Conservation (phyloP, 768 basidiomycete genomes). For the Amanita fuliginea region DNA sequence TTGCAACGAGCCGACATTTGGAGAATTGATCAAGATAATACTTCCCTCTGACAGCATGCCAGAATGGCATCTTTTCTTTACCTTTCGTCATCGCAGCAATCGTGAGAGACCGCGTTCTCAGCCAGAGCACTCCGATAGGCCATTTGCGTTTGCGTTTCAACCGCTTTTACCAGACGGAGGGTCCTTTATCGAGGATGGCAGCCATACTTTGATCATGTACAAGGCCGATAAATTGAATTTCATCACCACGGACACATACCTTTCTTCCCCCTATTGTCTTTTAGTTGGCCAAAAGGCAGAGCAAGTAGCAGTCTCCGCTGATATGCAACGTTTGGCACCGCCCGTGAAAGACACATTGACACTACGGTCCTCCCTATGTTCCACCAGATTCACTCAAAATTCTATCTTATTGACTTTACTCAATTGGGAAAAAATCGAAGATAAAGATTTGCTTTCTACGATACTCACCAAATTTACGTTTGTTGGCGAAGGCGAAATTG, state of each 20-base stretch:
- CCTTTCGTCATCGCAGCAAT: constrained; percentile 68
- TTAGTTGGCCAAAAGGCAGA: constrained; percentile 47
- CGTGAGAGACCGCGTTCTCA: constrained; percentile 28
- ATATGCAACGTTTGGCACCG: constrained; percentile 53
- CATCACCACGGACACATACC: constrained; percentile 60
- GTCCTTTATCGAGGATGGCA: constrained; percentile 83
- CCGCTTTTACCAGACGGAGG: constrained; percentile 71
- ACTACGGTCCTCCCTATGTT: constrained; percentile 85
- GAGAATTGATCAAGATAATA: constrained; percentile 84
- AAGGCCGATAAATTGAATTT: constrained; percentile 61
- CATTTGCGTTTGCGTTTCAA: constrained; percentile 89
- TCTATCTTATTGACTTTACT: constrained; percentile 69
- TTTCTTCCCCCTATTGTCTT: constrained; percentile 54
- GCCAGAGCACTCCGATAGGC: constrained; percentile 44
- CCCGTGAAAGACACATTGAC: constrained; percentile 69
- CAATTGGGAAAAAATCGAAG: constrained; percentile 65
- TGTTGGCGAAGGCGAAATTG: constrained; percentile 89
- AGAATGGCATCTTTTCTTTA: constrained; percentile 89
- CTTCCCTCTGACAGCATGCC: constrained; percentile 58
- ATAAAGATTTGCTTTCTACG: constrained; percentile 54
- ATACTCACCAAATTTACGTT: constrained; percentile 82
- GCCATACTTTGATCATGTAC: constrained; percentile 78
- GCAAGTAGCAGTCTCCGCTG: constrained; percentile 42
- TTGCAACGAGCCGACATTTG: constrained; percentile 84
- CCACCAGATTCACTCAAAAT: constrained; percentile 88